Evolutionary conservation across 768 basidiomycete species (phyloP).

Genomic region (Naganishia vaughanmartiniae): DNA sequence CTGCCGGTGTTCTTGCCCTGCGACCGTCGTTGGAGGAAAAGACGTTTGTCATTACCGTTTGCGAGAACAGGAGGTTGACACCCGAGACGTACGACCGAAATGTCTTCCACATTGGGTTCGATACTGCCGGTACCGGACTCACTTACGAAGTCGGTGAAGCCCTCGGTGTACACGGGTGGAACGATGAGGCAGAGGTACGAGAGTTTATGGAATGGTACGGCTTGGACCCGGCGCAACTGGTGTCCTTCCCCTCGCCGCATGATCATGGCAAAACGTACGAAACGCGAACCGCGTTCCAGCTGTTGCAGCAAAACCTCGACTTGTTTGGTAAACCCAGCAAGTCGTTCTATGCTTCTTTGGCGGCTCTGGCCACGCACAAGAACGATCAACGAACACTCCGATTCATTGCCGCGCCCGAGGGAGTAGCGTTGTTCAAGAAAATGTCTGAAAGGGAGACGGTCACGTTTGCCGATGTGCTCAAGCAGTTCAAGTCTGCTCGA

Average conservation of each 20-base stretch:
- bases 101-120: conserved; percentile 97
- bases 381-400: conserved; percentile 75
- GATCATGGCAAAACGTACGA: conserved; percentile 66
- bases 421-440: conserved; percentile 88
- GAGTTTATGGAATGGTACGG: conserved; percentile 93
- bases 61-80: conserved; percentile 89
- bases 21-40: conserved; percentile 84
- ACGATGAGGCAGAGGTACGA: conserved; percentile 79
- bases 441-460: conserved; percentile 91
- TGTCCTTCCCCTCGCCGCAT: conserved; percentile 71
- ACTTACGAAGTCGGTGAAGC: conserved; percentile 96
- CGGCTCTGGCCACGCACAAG: conserved; percentile 66
- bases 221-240: conserved; percentile 70
- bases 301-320: conserved; percentile 93
- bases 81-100: conserved; percentile 95
- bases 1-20: conserved; percentile 65
- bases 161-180: conserved; percentile 96
- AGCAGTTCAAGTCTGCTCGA: conserved; percentile 70
- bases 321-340: conserved; percentile 94
- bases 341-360: conserved; percentile 86
- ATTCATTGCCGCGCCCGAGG: conserved; percentile 92
- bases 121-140: conserved; percentile 84
- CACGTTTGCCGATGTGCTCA: conserved; percentile 82
- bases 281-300: conserved; percentile 91
- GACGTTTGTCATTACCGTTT: conserved; percentile 89